Evolutionary conservation across 495 filamentous ascomycete genomes (phyloP), one percentile per base, ranked within the genome.

Genomic region (Penicillium diatomitis): DNA sequence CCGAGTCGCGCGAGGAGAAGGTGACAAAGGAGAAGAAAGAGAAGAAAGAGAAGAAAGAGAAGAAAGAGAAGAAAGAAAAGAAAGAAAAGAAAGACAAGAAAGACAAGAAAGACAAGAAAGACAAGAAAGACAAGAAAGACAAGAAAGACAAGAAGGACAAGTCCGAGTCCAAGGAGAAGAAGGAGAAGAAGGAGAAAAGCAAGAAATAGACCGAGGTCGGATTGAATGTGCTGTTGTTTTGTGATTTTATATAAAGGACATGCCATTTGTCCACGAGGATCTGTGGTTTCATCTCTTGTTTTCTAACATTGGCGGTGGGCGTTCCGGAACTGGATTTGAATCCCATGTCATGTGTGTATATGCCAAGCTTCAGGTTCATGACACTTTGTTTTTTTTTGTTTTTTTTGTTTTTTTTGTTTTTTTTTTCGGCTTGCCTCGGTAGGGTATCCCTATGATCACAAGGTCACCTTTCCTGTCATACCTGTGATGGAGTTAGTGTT

Each of bases 31-130:
- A 62, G 32, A 60, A 62, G 38, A 50, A 56, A 36, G 41, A 64
- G 49, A 55, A 65, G 42, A 44, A 65, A 49, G 54, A 64, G 41
- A 62, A 61, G 50, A 48, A 61, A 31, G 55, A 61, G 31, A 54
- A 58, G 41, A 48, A 54, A 30, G 49, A 53, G 49, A 49, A 54
- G 54, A 48, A 40, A 11, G 48, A 54, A 34, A 56, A 58, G 61
- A 61, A 60, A 46, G 46, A 57, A 12, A 56, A 60, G 48, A 52
- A 56, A 37, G 43, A 52, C 36, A 20, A n/a, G n/a, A n/a, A n/a
- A 30, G 49, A 53, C 47, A 49, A 54, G 54, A 48, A 40, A 11
- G 48, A n/a, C n/a, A n/a, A 54, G 36, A 56, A 58, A 59, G 54
- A 38, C 31, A 53, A 63, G 43, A 49, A 60, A 51, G n/a, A n/a